These are phyloP conservation scores for Cucurbita moschata DNA, from an alignment of 306 rosid species.

Conservation along the genomic window DNA sequence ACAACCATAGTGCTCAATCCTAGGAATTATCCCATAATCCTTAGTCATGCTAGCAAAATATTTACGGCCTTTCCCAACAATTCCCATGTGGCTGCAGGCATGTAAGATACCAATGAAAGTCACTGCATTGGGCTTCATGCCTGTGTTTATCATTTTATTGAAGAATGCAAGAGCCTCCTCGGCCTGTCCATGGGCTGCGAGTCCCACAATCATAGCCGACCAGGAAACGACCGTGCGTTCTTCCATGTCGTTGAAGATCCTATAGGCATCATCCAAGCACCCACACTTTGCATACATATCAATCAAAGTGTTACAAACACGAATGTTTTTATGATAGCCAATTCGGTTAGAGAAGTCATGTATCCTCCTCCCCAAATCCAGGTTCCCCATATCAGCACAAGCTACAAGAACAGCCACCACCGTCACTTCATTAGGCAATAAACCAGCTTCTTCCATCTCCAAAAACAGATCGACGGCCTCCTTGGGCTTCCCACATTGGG, in stretches of 20 bases:
- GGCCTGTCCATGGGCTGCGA: constrained; percentile 37
- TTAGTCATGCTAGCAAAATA: constrained; percentile 28
- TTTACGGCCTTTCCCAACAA: constrained; percentile 31
- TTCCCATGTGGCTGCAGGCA: constrained; percentile 51
- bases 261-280: constrained; percentile 30
- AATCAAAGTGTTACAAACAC: constrained; percentile 30
- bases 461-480: constrained; percentile 26
- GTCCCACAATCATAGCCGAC: constrained; percentile 45
- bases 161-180: constrained; percentile 32
- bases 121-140: constrained; percentile 32
- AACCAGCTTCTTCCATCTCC: constrained; percentile 32
- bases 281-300: constrained; percentile 52
- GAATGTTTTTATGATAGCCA: constrained; percentile 21
- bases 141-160: constrained; percentile 20
- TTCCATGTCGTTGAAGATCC: constrained; percentile 20
- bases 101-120: constrained; percentile 38
- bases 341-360: constrained; percentile 22
- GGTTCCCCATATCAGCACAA: constrained; percentile 38
- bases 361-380: constrained; percentile 31
- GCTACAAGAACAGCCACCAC: constrained; percentile 36
- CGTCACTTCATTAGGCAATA: constrained; percentile 35
- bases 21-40: constrained; percentile 31
- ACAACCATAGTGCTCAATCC: constrained; percentile 43
- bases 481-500: constrained; percentile 34
- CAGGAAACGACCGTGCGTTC: constrained; percentile 36